Evolutionary conservation across 2,329 filamentous ascomycete species (phyloP), one percentile per base, ranked within the genome.

Genomic region (Colletotrichum magnum): DNA sequence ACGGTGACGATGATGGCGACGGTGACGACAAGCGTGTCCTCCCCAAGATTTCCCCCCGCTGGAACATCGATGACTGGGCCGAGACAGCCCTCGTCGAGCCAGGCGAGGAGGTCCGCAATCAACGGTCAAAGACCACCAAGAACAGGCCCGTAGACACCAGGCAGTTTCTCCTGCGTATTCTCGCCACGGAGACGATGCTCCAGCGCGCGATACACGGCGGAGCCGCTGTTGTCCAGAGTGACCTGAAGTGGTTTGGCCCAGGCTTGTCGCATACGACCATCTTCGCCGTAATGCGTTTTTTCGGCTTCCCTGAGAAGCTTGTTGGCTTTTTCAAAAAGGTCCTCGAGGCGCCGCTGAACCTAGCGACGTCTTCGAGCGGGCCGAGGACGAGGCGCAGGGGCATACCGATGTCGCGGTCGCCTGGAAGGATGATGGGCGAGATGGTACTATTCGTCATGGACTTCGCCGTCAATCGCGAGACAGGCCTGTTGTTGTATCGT

Each of bases 391-490:
- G 90, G 10, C 84, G 82, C 63, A 83, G 88, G 16, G 90, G 90
- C 7, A 84, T 89, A 2, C 90, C 90, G 0, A 86, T 89, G 58
- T 87, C 86, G 5, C 88, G 92, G 73, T 80, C 84, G 0, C 80
- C 92, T 2, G 89, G 87, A 24, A 85, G 89, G 41, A 79, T 88
- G 9, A 86, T 92, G 62, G 87, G 88, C 0, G 91, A 93, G 74
- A 78, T 83, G 0, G 79, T 90, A 0, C 78, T 93, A 0, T 92
- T 92, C 73, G 89, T 87, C 68, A 85, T 92, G 72, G 90, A 92
- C 74, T 89, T 89, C 73, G 83, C 89, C 0, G 84, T 92, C 64
- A 92, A 91, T 65, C 85, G 87, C 68, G 78, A 80, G 2, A 89
- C 89, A 0, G 89, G 89, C 0, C 79, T 80, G 2, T 80, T 84